Evolutionary conservation across 257 asterid genomes (phyloP).

Genomic region (Solanum arcanum): DNA sequence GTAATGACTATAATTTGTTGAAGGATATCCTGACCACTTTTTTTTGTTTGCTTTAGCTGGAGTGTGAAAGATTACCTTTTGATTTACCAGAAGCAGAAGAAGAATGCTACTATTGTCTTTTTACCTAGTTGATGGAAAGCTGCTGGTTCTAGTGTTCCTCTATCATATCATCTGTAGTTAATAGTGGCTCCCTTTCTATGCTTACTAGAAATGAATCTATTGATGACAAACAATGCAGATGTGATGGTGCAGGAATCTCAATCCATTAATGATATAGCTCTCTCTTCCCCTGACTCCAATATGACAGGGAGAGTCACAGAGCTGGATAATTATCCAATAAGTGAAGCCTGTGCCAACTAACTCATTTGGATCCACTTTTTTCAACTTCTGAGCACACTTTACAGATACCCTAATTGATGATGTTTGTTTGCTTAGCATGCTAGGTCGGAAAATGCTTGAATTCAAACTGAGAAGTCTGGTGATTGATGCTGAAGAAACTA

Average conservation of each 20-base stretch:
- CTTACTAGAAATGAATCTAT: conserved; percentile 27
- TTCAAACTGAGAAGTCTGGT: conserved; percentile 83
- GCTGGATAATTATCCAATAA: conserved; percentile 31
- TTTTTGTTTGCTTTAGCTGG: not conserved
- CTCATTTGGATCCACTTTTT: not conserved
- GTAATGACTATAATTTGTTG: conserved; percentile 25
- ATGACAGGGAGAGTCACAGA: conserved; percentile 27
- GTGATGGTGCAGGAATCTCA: conserved; percentile 48
- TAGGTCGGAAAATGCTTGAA: conserved; percentile 87
- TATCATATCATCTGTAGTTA: not conserved
- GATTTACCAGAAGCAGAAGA: too few species aligned
- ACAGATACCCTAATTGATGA: not conserved
- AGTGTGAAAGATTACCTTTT: not conserved
- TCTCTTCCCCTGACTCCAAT: conserved; percentile 27
- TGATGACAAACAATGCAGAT: conserved; percentile 68
- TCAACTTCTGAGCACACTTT: not conserved
- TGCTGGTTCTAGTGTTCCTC: not conserved
- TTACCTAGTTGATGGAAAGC: not conserved
- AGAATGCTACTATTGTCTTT: not conserved
- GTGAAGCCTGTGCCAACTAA: not conserved
- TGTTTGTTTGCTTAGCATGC: conserved; percentile 55
- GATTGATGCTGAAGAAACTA: conserved; percentile 56
- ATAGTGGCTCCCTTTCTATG: not conserved
- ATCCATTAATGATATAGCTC: conserved; percentile 27
- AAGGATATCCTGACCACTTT: conserved; percentile 5